These are phyloP conservation scores for Allantophomopsis lycopodina DNA, from an alignment of 2,329 filamentous ascomycete genomes.

Conservation along the genomic window DNA sequence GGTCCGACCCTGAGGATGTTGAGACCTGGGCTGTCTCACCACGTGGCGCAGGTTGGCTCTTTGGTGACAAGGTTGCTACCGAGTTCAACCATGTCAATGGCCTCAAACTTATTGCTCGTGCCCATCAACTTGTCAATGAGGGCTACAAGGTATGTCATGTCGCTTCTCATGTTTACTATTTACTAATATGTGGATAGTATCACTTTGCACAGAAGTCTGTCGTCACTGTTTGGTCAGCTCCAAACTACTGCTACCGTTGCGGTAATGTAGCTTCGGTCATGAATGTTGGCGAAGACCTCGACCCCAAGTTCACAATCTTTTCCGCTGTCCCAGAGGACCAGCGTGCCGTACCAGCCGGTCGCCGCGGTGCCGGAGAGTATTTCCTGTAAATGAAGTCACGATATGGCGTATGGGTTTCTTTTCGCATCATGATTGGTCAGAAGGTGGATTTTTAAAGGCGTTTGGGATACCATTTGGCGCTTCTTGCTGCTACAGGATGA, in stretches of 20 bases:
- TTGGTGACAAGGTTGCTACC: slow-evolving; percentile 52
- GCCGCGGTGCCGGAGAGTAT: slow-evolving; percentile 55
- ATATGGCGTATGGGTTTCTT: too few species aligned
- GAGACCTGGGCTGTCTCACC: slow-evolving; percentile 59
- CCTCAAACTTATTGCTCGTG: slow-evolving; percentile 56
- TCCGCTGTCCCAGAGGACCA: slow-evolving; percentile 77
- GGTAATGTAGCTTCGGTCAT: slow-evolving; percentile 63
- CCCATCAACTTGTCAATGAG: slow-evolving; percentile 65
- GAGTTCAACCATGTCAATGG: slow-evolving; percentile 71
- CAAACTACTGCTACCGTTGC: slow-evolving; percentile 77
- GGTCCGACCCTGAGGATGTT: slow-evolving; percentile 62
- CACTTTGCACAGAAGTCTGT: slow-evolving; percentile 93
- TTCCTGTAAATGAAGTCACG: slow-evolving; percentile 32
- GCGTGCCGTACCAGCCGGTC: slow-evolving; percentile 62
- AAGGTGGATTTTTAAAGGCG: too few species aligned
- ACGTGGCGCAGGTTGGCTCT: slow-evolving; percentile 43
- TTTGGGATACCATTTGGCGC: too few species aligned
- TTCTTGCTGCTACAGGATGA: too few species aligned
- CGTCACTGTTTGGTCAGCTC: slow-evolving; percentile 73
- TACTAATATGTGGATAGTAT: slow-evolving; percentile 40
- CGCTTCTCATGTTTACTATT: neutral
- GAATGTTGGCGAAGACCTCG: slow-evolving; percentile 73
- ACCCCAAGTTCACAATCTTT: slow-evolving; percentile 88
- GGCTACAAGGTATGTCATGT: slow-evolving; percentile 47
- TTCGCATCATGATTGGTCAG: too few species aligned